Conservation (phyloP, 129 eudicot genomes). For the Solidago caesia region DNA sequence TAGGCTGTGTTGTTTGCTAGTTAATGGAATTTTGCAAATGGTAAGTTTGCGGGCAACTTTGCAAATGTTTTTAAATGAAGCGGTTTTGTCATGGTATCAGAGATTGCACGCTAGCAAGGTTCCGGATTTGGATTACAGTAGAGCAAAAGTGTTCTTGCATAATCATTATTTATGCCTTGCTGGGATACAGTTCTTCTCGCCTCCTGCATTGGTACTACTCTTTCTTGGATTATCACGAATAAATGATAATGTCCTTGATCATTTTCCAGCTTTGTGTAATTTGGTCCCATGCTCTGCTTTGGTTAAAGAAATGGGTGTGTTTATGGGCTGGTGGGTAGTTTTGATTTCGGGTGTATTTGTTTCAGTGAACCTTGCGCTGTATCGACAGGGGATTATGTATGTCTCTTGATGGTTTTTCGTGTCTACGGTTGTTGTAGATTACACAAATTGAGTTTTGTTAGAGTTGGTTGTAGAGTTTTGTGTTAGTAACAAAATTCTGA, state of each 20-base stretch:
- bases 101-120: constrained; percentile 83
- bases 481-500: constrained; percentile 25
- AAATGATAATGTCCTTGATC: constrained; percentile 50
- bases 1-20: constrained; percentile 62
- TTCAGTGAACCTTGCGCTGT: constrained; percentile 62
- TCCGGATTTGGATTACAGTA: constrained; percentile 81
- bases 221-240: constrained; percentile 72
- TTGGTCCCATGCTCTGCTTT: constrained; percentile 57
- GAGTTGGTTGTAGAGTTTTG: constrained; percentile 26
- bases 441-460: constrained; percentile 16
- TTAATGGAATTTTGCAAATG: constrained; percentile 58
- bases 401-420: constrained; percentile 54
- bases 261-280: constrained; percentile 45
- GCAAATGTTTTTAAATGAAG: constrained; percentile 87
- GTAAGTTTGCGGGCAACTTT: constrained; percentile 51
- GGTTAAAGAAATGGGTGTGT: constrained; percentile 63
- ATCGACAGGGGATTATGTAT: constrained; percentile 69
- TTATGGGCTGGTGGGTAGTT: constrained; percentile 89
- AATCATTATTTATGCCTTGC: constrained; percentile 86
- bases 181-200: constrained; percentile 70
- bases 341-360: constrained; percentile 61
- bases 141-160: constrained; percentile 93
- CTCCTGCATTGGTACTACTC: constrained; percentile 69
- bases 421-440: constrained; percentile 20
- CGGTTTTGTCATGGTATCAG: constrained; percentile 94